Evolutionary conservation across 2,329 filamentous ascomycete species (phyloP), one percentile per base, ranked within the genome.

Genomic region (Fusarium sp.): DNA sequence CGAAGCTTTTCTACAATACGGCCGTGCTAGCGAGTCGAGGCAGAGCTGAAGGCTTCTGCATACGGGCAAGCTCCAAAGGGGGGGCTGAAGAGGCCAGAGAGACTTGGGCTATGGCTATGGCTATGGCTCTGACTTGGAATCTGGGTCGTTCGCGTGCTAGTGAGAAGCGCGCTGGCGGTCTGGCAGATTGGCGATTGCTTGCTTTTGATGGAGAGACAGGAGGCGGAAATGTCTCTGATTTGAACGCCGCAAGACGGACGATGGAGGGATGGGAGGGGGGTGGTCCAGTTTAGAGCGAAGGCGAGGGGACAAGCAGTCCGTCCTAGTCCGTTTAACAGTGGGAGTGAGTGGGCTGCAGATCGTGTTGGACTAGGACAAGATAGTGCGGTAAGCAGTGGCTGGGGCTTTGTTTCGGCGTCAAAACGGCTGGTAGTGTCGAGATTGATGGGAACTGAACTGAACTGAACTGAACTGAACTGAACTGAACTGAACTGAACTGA

Each of bases 181-280:
- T 66, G 69, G 72, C 45, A 72, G 55, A 48, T 62, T 66, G 60
- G 48, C 56, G 54, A 59, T 68, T 44, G 50, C 72, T 77, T 76
- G 69, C 75, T 76, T 77, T 77, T 67, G 57, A 57, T 65, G 56
- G 54, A 72, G 67, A 78, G 68, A 78, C 76, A 79, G 63, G 68
- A 59, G 66, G 50, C 51, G 48, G 56, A 58, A 66, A 62, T 74
- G 71, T 72, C 68, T 75, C 72, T 73, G 64, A 69, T 70, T 61
- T 62, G 64, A 57, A 52, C 50, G 58, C 57, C 45, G 55, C 59
- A 67, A 32, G 70, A 59, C 38, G 66, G 66, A 72, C 38, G 67
- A 59, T 34, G 66, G 59, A 64, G 57, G 32, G 51, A 36, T 48
- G 26, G 45, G 50, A 50, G 57, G 45, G 54, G 54, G 44, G 51